Percentiles rank a stretch among this genome's conserved stretches.
phyloP scores from a whole-genome alignment of 331 rosid species.

The Saraca asoca region DNA sequence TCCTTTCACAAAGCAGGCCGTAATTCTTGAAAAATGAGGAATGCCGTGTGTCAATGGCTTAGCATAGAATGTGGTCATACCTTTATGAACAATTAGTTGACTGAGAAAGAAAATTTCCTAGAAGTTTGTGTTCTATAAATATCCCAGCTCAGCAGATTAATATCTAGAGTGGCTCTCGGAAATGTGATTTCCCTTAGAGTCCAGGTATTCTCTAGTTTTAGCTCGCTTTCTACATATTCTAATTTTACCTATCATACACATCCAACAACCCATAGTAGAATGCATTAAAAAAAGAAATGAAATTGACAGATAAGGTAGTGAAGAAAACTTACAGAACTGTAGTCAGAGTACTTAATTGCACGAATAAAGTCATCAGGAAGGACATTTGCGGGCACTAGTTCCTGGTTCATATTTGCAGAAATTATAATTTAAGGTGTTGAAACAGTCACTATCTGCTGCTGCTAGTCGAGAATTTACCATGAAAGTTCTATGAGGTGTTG shows the following conservation, averaged over 20 bases:
- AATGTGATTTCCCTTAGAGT: slow-evolving; percentile 26
- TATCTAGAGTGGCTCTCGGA: slow-evolving; percentile 11
- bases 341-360: slow-evolving; percentile 61
- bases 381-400: slow-evolving; percentile 52
- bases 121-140: slow-evolving; percentile 1
- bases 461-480: slow-evolving; percentile 47
- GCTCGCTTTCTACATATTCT: slow-evolving; percentile 15
- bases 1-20: not conserved
- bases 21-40: not conserved
- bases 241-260: not conserved
- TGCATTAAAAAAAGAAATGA: not conserved
- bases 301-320: slow-evolving; percentile 3
- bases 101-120: not conserved
- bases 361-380: slow-evolving; percentile 60
- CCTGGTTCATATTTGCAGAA: slow-evolving; percentile 50
- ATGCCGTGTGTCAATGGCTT: not conserved
- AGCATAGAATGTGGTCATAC: slow-evolving; percentile 17
- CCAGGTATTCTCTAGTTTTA: slow-evolving; percentile 17
- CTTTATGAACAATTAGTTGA: slow-evolving; percentile 9
- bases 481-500: slow-evolving; percentile 74
- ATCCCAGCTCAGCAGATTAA: slow-evolving; percentile 10
- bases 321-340: slow-evolving; percentile 66
- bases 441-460: slow-evolving; percentile 11
- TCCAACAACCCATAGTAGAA: not conserved
- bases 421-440: slow-evolving; percentile 16